Evolutionary conservation across 164 flowering plant species (phyloP), one percentile per base, ranked within the genome.

Genomic region (Aristolochia californica): DNA sequence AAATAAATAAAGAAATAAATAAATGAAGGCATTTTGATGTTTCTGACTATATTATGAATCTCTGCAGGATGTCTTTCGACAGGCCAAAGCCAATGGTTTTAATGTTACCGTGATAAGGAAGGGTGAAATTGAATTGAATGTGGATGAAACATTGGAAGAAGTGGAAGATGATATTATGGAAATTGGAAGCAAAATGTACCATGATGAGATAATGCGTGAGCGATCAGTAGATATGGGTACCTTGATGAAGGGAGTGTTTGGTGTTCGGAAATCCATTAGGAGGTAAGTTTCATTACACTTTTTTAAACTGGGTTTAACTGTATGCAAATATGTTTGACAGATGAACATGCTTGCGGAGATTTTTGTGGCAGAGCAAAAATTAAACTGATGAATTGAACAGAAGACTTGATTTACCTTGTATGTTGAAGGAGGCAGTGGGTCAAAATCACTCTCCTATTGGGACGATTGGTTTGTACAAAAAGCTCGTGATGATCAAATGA

Each of bases 121-220:
- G 71, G 91, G 93, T 53, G 80, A 88, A 70, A 71, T 88, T 51
- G 61, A 77, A 65, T 83, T 88, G 62, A 82, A 82, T 71, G 71
- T 83, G 53, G 98, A 88, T 68, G 87, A 82, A 65, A 66, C 83
- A 50, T 61, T 91, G 64, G 95, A 86, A 77, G 95, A 88, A 63
- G 95, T 84, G 58, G 96, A 91, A 62, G 88, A 82, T 59, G 70
- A 74, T 57, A 77, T 88, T 28, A 56, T 59, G 21, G 95, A 91
- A 74, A 83, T 88, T 44, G 98, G 98, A 21, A 88, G 96, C 82
- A 91, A 91, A 63, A 77, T 88, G 50, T 91, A 88, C 74, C 95
- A 91, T 65, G 98, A 86, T 53, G 72, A 63, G 73, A 79, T 88
- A 62, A 84, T 74, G 77, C 60, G 57, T 38, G 96, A 80, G 24